phyloP scores from a whole-genome alignment of 164 flowering plant genomes.

The Macadamia tetraphylla region DNA sequence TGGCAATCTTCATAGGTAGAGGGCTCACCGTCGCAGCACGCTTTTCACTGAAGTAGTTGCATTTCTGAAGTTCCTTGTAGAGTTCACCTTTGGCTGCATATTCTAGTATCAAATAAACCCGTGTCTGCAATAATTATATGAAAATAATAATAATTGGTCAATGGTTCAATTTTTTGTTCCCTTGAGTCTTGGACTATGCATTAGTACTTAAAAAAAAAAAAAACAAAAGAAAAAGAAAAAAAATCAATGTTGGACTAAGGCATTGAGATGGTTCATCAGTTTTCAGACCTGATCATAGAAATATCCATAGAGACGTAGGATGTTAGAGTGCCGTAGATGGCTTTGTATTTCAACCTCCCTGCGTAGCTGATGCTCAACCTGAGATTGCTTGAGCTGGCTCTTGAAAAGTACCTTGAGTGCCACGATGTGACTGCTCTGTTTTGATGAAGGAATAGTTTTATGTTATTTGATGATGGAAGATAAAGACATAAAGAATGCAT shows the following conservation, averaged over 20 bases:
- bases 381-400: constrained; percentile 89
- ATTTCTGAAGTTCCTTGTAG: constrained; percentile 87
- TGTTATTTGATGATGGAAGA: neutral
- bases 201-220: too few relatives aligned
- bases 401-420: constrained; percentile 95
- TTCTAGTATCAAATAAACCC: constrained; percentile 88
- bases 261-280: too few relatives aligned
- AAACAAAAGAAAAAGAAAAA: too few relatives aligned
- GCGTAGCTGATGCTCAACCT: constrained; percentile 95
- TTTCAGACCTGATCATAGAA: constrained; percentile 81
- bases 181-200: too few relatives aligned
- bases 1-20: neutral
- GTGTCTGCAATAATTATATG: constrained; percentile 47
- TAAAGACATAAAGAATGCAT: neutral
- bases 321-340: constrained; percentile 86
- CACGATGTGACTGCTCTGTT: constrained; percentile 82
- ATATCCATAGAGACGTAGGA: constrained; percentile 86
- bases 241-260: too few relatives aligned
- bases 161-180: neutral
- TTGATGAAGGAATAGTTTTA: neutral
- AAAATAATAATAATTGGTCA: neutral
- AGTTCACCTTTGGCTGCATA: constrained; percentile 96
- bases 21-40: constrained; percentile 91
- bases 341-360: constrained; percentile 95
- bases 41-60: constrained; percentile 88